These are phyloP conservation scores for Aspergillus biplanus DNA, from an alignment of 495 filamentous ascomycete species.

Conservation along the genomic window DNA sequence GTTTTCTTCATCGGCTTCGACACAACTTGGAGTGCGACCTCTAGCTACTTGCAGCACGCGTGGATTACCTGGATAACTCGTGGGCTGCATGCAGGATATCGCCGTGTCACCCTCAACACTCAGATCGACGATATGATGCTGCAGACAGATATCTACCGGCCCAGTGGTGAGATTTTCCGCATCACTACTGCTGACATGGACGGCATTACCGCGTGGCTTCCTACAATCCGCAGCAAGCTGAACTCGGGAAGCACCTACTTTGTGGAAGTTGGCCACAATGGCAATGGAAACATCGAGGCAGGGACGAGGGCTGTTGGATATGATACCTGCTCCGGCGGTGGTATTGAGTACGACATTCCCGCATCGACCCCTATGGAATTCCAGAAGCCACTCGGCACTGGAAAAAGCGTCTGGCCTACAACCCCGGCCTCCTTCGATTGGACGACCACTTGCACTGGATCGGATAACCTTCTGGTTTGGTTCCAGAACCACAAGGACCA, in stretches of 20 bases:
- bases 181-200: conserved; percentile 54
- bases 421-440: conserved; percentile 51
- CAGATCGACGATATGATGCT: conserved; percentile 71
- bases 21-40: conserved; percentile 58
- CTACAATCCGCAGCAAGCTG: conserved; percentile 53
- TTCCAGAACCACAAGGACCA: conserved; percentile 52
- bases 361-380: conserved; percentile 57
- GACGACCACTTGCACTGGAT: conserved; percentile 47
- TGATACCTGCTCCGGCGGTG: conserved; percentile 36
- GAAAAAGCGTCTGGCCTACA: conserved; percentile 57
- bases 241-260: conserved; percentile 59
- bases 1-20: conserved; percentile 61
- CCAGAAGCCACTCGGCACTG: conserved; percentile 59
- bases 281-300: conserved; percentile 62
- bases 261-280: conserved; percentile 63
- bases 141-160: conserved; percentile 56
- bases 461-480: conserved; percentile 56
- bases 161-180: conserved; percentile 49
- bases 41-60: conserved; percentile 63
- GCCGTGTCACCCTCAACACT: conserved; percentile 60
- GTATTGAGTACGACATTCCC: conserved; percentile 42
- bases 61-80: conserved; percentile 66
- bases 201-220: conserved; percentile 53
- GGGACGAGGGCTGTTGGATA: conserved; percentile 35
- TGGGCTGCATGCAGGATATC: conserved; percentile 58